phyloP scores from a whole-genome alignment of 257 asterid species.

The Penstemon newberryi region DNA sequence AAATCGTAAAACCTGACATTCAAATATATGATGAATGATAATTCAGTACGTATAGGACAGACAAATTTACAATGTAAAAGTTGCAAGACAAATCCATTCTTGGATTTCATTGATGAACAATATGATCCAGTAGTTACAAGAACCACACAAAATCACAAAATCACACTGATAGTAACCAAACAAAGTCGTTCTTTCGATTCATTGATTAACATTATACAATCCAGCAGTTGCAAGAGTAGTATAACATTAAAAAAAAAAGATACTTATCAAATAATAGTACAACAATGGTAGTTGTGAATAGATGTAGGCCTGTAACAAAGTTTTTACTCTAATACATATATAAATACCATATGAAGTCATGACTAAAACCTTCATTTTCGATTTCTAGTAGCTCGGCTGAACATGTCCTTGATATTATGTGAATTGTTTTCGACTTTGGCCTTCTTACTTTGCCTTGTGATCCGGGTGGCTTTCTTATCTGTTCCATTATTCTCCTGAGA shows the following conservation, averaged over 20 bases:
- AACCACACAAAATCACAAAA: background rate
- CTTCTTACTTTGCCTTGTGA: conserved; percentile 64
- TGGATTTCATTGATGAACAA: background rate
- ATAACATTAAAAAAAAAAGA: background rate
- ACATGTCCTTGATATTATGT: conserved; percentile 89
- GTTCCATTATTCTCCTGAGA: conserved; percentile 52
- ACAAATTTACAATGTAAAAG: background rate
- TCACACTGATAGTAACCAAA: background rate
- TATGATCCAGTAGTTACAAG: background rate
- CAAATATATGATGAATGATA: no score
- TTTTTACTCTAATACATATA: background rate
- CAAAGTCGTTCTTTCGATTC: background rate
- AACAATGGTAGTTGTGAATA: background rate
- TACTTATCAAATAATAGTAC: background rate
- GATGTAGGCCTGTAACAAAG: background rate
- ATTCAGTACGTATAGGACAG: no score
- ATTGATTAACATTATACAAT: background rate
- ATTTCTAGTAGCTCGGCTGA: conserved; percentile 70
- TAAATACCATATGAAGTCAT: background rate
- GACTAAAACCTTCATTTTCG: conserved; percentile 35
- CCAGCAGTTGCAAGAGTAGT: background rate
- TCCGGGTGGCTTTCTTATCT: conserved; percentile 42
- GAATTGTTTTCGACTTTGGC: conserved; percentile 76
- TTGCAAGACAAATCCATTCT: background rate
- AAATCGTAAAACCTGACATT: no score